A percentile compares a stretch with the other conserved stretches of the same genome.
These are phyloP conservation scores for Salix caprea DNA, from an alignment of 345 rosid genomes.

Conservation along the genomic window DNA sequence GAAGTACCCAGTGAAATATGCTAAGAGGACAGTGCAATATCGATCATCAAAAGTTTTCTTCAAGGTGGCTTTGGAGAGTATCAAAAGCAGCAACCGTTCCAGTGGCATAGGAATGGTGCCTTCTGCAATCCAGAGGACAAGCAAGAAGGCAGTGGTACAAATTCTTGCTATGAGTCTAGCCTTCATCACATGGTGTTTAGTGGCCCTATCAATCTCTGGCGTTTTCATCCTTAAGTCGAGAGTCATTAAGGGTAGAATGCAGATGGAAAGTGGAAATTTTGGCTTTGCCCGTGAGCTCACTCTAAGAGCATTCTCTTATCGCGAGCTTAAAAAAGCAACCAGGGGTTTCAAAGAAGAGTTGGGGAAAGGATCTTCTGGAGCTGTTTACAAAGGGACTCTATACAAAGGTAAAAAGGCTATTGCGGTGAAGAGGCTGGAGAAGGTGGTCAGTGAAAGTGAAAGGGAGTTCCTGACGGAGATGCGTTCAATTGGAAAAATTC, in stretches of 20 bases:
- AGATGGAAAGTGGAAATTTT: background rate
- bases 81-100: background rate
- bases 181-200: background rate
- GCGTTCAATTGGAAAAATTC: conserved; percentile 14
- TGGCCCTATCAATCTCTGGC: background rate
- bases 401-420: background rate
- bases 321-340: conserved; percentile 4
- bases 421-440: conserved; percentile 29
- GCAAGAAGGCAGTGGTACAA: background rate
- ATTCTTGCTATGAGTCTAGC: background rate
- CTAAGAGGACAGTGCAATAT: background rate
- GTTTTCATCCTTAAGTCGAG: background rate
- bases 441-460: conserved; percentile 15
- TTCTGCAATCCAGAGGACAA: background rate
- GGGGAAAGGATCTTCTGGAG: conserved; percentile 17
- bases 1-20: conserved; percentile 4
- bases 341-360: conserved; percentile 7
- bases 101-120: too few species aligned
- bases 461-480: conserved; percentile 19
- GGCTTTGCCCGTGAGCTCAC: conserved; percentile 4
- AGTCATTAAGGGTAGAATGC: background rate
- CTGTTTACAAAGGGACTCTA: conserved; percentile 24
- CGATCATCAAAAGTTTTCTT: background rate
- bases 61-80: background rate
- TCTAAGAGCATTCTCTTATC: conserved; percentile 3